Evolutionary conservation across 1,284 basidiomycete genomes (phyloP), one percentile per base, ranked within the genome.

Genomic region (Leccinum subrobustum): DNA sequence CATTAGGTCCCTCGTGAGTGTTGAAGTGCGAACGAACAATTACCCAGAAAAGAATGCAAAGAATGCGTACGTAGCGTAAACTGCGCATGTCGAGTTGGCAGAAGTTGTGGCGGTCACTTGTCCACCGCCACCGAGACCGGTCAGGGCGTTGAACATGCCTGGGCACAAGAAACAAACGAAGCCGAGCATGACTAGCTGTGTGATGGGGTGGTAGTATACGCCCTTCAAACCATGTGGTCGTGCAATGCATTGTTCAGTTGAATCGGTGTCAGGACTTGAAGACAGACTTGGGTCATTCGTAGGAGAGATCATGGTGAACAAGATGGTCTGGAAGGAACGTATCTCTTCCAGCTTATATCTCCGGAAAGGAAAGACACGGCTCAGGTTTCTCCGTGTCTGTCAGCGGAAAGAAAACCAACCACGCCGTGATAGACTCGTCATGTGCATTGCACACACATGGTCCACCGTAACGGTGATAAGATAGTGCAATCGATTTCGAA

Each of bases 41-140:
- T 73, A 80, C 79, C 79, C 79, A 29, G 79, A 74, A 54, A 80
- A 79, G 71, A 79, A 80, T 6, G 75, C 76, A 42, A 75, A 70
- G 63, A 78, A 68, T 2, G 80, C 77, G 55, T 79, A 81, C 12
- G 77, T 78, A 0, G 80, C 69, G 59, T 81, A 81, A 29, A 83
- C 68, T 3, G 79, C 77, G 3, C 75, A 65, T 23, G 72, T 76
- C n/a, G 72, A 69, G 56, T 77, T 78, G 20, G 75, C 75, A n/a
- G 67, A 68, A 0, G 69, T 73, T 8, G 64, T 69, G 6, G 67
- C 39, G 54, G 71, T 70, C 29, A 76, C 64, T 65, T 77, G 73
- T 20, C 77, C 77, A 39, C 76, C 77, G 37, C 72, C 76, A 23
- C 78, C 77, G 16, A 78, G 73, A 54, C 76, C 77, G 29, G 65